Percentiles rank a stretch among this genome's conserved stretches.
These are phyloP conservation scores for Rhizopus sp. DNA, from an alignment of 371 early-diverging fungal species.

Conservation along the genomic window DNA sequence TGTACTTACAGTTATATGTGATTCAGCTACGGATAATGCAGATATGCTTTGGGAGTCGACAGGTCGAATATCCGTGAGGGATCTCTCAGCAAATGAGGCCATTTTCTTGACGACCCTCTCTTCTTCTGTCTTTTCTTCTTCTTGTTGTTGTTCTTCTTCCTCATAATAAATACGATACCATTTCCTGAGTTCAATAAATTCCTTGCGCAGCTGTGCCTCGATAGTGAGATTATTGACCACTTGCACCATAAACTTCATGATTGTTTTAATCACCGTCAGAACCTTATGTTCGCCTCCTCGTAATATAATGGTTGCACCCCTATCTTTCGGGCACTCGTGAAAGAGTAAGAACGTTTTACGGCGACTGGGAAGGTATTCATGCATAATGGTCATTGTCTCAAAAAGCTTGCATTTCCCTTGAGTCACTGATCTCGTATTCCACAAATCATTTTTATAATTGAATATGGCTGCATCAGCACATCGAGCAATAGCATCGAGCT, in stretches of 20 bases:
- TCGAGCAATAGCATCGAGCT: slow-evolving; percentile 79
- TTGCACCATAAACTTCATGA: slow-evolving; percentile 78
- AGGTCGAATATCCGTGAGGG: background rate
- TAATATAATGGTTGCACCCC: slow-evolving; percentile 86
- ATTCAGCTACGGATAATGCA: slow-evolving; percentile 26
- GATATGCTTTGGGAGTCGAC: slow-evolving; percentile 24
- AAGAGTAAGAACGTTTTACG: slow-evolving; percentile 87
- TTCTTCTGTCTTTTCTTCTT: slow-evolving; percentile 2
- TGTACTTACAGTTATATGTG: slow-evolving; percentile 25
- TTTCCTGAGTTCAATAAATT: slow-evolving; percentile 20
- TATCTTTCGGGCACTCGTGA: slow-evolving; percentile 75
- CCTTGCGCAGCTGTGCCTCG: slow-evolving; percentile 58
- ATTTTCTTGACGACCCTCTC: background rate
- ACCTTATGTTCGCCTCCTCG: slow-evolving; percentile 72
- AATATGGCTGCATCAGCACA: slow-evolving; percentile 85
- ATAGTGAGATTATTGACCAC: slow-evolving; percentile 82
- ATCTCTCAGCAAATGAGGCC: slow-evolving; percentile 11
- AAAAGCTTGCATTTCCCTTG: slow-evolving; percentile 81
- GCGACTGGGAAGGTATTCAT: slow-evolving; percentile 72
- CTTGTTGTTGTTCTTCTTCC: background rate
- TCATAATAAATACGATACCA: slow-evolving; percentile 12
- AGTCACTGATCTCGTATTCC: slow-evolving; percentile 57
- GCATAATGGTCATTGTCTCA: slow-evolving; percentile 74
- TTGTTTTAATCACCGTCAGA: slow-evolving; percentile 72
- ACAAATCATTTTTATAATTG: slow-evolving; percentile 74